Percentiles rank a stretch among this genome's conserved stretches.
phyloP scores from a whole-genome alignment of 352 stramenopile genomes.

The Pythium coloratum region DNA sequence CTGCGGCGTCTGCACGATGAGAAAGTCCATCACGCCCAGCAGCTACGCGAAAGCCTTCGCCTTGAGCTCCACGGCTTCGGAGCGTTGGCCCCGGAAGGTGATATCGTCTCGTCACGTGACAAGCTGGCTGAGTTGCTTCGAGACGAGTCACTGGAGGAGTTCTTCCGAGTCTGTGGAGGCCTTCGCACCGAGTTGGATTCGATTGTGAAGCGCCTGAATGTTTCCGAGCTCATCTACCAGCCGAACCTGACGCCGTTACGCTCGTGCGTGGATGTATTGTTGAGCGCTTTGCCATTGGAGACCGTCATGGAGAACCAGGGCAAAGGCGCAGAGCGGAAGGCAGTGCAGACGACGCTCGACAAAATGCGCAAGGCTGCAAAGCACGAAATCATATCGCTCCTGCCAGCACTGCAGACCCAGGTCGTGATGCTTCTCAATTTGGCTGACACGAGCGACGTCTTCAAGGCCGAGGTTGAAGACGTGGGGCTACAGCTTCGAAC shows the following conservation, averaged over 20 bases:
- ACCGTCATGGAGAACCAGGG: constrained; percentile 76
- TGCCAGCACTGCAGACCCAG: constrained; percentile 66
- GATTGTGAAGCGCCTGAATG: constrained; percentile 60
- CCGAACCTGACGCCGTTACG: constrained; percentile 47
- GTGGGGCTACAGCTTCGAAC: constrained; percentile 44
- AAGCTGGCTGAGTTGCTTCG: constrained; percentile 38
- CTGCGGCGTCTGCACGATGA: constrained; percentile 43
- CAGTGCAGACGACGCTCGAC: constrained; percentile 74
- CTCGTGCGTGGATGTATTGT: constrained; percentile 38
- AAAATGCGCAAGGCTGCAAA: constrained; percentile 81
- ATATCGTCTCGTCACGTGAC: constrained; percentile 35
- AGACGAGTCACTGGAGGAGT: constrained; percentile 69
- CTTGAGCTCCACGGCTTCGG: constrained; percentile 64
- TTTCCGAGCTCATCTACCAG: constrained; percentile 82
- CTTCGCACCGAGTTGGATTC: constrained; percentile 73
- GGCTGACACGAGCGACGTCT: constrained; percentile 46
- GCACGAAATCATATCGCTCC: constrained; percentile 64
- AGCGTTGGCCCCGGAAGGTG: constrained; percentile 56
- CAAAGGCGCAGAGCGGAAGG: constrained; percentile 68
- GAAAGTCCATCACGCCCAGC: constrained; percentile 36
- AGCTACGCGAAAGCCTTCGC: constrained; percentile 47
- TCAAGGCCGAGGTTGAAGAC: constrained; percentile 57
- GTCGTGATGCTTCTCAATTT: constrained; percentile 48
- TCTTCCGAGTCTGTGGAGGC: constrained; percentile 77
- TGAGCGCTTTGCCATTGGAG: constrained; percentile 66